Evolutionary conservation across 2,329 filamentous ascomycete genomes (phyloP).

Genomic region (Pyricularia pennisetigena): DNA sequence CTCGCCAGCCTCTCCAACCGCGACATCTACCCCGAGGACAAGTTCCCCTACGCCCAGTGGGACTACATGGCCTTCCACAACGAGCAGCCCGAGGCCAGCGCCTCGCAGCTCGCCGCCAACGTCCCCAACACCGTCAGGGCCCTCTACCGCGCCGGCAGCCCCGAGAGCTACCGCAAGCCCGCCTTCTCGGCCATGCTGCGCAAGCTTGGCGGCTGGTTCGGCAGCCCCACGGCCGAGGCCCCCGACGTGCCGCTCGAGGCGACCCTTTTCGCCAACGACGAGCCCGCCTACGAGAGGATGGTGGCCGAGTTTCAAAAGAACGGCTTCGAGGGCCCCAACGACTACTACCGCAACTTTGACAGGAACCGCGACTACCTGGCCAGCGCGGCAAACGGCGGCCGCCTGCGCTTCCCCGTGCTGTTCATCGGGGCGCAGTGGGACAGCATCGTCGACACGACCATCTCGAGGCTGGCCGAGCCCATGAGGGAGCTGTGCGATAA

Average conservation of each 20-base stretch:
- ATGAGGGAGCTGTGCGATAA: neutral
- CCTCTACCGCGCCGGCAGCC: neutral
- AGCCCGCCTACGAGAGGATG: neutral
- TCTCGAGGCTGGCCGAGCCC: neutral
- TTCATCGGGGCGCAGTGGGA: neutral
- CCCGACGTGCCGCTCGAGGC: neutral
- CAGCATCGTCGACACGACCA: neutral
- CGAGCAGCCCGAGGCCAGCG: neutral
- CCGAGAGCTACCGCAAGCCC: neutral
- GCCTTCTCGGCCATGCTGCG: neutral
- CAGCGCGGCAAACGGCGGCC: neutral
- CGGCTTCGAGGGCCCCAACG: neutral
- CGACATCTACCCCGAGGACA: neutral
- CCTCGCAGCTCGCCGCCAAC: neutral
- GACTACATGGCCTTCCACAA: neutral
- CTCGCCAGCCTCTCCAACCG: neutral
- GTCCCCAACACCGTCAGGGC: neutral
- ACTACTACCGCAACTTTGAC: neutral
- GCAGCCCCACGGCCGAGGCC: neutral
- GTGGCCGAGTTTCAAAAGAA: neutral
- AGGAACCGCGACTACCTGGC: neutral
- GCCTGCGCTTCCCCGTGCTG: neutral
- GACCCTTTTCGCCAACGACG: neutral
- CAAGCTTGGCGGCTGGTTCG: neutral
- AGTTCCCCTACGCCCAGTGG: neutral